These are phyloP conservation scores for Ceratocystis destructans DNA, from an alignment of 2,329 filamentous ascomycete genomes.

Conservation along the genomic window DNA sequence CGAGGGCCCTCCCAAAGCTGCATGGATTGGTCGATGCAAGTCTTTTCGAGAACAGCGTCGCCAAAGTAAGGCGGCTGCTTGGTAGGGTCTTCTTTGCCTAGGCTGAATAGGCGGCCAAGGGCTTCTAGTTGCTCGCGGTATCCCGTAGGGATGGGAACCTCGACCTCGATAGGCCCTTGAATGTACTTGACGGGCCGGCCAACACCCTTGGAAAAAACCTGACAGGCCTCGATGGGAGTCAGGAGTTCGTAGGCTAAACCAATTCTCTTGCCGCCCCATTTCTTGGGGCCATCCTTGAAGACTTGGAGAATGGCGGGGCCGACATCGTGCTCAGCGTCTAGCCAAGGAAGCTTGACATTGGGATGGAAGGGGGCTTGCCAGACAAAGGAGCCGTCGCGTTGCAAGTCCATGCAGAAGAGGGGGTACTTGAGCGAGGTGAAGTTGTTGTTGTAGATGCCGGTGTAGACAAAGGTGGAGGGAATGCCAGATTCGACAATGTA, in stretches of 20 bases:
- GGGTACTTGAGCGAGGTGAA: conserved; percentile 89
- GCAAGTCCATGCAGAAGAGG: conserved; percentile 86
- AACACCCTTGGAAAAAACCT: conserved; percentile 64
- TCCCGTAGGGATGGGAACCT: conserved; percentile 71
- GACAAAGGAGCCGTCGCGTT: conserved; percentile 69
- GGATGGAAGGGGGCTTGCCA: conserved; percentile 94
- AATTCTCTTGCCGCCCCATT: conserved; percentile 69
- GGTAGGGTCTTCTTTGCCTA: conserved; percentile 36
- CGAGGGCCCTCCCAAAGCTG: conserved; percentile 84
- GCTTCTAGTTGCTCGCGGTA: conserved; percentile 78
- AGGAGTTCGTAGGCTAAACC: conserved; percentile 84
- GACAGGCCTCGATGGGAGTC: conserved; percentile 68
- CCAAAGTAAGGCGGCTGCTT: conserved; percentile 53
- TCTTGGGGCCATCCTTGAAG: conserved; percentile 79
- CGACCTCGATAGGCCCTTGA: conserved; percentile 65
- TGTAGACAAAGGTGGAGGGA: conserved; percentile 85
- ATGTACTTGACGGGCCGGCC: conserved; percentile 66
- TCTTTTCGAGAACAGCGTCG: conserved; percentile 40
- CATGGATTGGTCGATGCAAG: conserved; percentile 60
- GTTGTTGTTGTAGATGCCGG: conserved; percentile 98
- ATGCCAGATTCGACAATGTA: conserved; percentile 73
- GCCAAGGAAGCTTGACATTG: conserved; percentile 77
- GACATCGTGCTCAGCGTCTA: conserved; percentile 92
- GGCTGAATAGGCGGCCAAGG: conserved; percentile 45
- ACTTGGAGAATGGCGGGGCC: conserved; percentile 85